phyloP scores from a whole-genome alignment of 1,284 basidiomycete genomes.

The Naganishia sp. region DNA sequence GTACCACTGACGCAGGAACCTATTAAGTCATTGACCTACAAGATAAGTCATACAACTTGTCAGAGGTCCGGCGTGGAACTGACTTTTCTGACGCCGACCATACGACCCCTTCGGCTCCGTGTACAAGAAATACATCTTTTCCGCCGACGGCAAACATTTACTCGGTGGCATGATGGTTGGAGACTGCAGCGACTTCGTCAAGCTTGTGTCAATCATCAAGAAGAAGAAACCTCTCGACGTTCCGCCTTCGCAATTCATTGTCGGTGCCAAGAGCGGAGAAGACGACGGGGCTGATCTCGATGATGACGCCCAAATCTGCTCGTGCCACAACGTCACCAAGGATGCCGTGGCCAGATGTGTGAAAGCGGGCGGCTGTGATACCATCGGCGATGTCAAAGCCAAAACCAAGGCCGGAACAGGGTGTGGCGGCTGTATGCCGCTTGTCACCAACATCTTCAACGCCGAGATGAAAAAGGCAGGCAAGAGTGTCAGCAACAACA shows the following conservation, averaged over 20 bases:
- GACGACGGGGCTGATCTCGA: constrained; percentile 68
- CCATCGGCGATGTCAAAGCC: constrained; percentile 63
- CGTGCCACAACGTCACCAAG: constrained; percentile 64
- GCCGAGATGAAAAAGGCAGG: constrained; percentile 71
- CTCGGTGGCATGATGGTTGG: constrained; percentile 81
- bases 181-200: constrained; percentile 66
- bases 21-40: constrained; percentile 67
- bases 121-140: constrained; percentile 79
- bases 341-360: constrained; percentile 62
- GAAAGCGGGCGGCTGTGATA: constrained; percentile 58
- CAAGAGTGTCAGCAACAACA: constrained; percentile 62
- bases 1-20: constrained; percentile 52
- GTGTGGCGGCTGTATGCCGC: constrained; percentile 70
- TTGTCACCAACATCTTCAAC: constrained; percentile 63
- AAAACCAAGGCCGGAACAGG: constrained; percentile 72
- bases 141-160: constrained; percentile 70
- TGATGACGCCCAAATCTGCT: constrained; percentile 67
- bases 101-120: constrained; percentile 67
- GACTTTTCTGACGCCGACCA: constrained; percentile 5
- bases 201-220: constrained; percentile 69
- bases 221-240: constrained; percentile 70
- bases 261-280: constrained; percentile 61
- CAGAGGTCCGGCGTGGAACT: neutral
- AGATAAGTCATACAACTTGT: constrained; percentile 36
- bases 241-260: constrained; percentile 67